phyloP scores from a whole-genome alignment of 2,329 filamentous ascomycete species.

The Claviceps sp. region DNA sequence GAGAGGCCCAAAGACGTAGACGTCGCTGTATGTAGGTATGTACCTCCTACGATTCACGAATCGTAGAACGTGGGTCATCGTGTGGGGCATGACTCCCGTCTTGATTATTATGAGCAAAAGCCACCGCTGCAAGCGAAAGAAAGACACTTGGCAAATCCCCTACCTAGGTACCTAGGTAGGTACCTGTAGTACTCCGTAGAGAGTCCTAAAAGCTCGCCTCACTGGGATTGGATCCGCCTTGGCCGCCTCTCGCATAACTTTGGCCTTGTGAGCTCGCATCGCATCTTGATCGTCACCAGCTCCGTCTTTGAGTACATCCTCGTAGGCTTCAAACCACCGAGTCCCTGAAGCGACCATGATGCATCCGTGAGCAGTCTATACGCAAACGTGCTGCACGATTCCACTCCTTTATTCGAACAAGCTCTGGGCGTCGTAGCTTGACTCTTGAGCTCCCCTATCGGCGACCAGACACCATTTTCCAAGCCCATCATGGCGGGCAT shows the following conservation, averaged over 20 bases:
- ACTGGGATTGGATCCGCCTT: too few relatives aligned
- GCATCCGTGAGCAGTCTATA: background rate
- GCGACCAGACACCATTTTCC: background rate
- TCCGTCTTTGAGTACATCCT: background rate
- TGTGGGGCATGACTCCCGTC: too few relatives aligned
- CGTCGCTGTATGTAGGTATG: too few relatives aligned
- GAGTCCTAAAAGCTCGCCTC: too few relatives aligned
- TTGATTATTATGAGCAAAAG: too few relatives aligned
- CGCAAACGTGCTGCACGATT: background rate
- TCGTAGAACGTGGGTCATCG: too few relatives aligned
- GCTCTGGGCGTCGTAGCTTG: background rate
- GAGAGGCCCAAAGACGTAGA: too few relatives aligned
- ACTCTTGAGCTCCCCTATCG: background rate
- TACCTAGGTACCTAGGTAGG: too few relatives aligned
- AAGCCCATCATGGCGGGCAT: slow-evolving; percentile 24
- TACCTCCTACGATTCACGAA: too few relatives aligned
- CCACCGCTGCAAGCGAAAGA: background rate
- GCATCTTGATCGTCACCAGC: background rate
- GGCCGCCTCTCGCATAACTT: too few relatives aligned
- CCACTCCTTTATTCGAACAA: background rate
- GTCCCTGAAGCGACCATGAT: background rate
- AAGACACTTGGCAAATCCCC: background rate
- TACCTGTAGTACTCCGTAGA: too few relatives aligned
- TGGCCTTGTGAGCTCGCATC: too few relatives aligned
- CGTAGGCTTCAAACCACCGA: background rate